Base-by-base conservation (phyloP, 108 stramenopile species). In the Conticribra weissflogii region DNA sequence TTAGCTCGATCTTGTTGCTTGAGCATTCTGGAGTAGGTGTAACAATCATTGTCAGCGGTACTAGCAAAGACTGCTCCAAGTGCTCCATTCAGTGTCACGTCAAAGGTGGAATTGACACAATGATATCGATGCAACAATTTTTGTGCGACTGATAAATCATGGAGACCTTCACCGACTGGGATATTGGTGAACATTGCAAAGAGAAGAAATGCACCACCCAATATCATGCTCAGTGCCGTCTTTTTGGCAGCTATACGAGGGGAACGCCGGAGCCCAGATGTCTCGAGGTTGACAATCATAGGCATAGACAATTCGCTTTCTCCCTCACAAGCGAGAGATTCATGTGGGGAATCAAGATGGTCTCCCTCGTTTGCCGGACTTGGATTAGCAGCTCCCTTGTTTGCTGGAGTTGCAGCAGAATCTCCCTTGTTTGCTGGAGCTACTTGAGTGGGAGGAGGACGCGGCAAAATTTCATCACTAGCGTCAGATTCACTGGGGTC, bases 21-120 rank as follows among this genome's bases (percentile, higher is more conserved):
- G 58, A 69, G 46, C 7, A 56, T 56, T 60, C 57, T 23, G 7
- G 17, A 15, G n/a, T 2, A 65, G 0, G 28, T 57, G 31, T 36
- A 31, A n/a, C 17, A 53, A 5, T 66, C 64, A 57, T 57, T 57
- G 4, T 41, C 36, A 9, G 12, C 17, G 1, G 54, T 29, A 12
- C 8, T 41, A 12, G 36, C 36, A 41, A 41, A 41, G 5, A 41
- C 36, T 41, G 36, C 5, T 41, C 12, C 36, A 12, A 41, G 36
- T 9, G 36, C 36, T 41, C 36, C 36, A 41, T 41, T 41, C 12
- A 41, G 36, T 12, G 12, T 41, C 12, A 5, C 36, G 12, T 41
- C 36, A 41, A 41, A 41, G 12, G 5, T 41, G 12, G 36, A 41
- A 9, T 41, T 41, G 36, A 41, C 12, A 41, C 8, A 9, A 41